phyloP scores from a whole-genome alignment of 2,329 filamentous ascomycete genomes.

The Verticillium dahliae region DNA sequence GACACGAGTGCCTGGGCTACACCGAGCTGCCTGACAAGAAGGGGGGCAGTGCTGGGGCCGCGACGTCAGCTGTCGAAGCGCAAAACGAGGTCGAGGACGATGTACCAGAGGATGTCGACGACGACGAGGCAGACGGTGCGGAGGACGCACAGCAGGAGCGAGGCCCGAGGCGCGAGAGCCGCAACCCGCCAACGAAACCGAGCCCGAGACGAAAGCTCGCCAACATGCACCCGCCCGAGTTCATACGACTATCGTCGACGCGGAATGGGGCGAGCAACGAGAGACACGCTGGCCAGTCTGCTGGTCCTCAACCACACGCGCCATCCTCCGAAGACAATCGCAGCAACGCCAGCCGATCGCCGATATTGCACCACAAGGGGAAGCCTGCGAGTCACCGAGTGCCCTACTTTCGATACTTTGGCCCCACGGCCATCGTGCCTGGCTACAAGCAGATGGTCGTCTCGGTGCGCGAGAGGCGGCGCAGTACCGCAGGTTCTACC shows the following conservation, averaged over 20 bases:
- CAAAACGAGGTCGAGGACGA: not conserved
- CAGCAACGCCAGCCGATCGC: conserved; percentile 34
- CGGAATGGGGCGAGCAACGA: conserved; percentile 3
- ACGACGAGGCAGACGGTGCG: conserved; percentile 26
- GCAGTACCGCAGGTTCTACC: conserved; percentile 51
- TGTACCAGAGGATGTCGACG: conserved; percentile 17
- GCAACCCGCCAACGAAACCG: not conserved
- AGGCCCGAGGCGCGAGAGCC: conserved; percentile 13
- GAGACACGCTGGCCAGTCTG: not conserved
- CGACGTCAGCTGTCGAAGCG: not conserved
- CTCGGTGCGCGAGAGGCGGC: conserved; percentile 60
- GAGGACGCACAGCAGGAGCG: conserved; percentile 21
- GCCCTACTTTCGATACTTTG: conserved; percentile 87
- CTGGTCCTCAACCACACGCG: not conserved
- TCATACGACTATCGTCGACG: conserved; percentile 4
- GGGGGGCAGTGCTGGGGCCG: conserved; percentile 7
- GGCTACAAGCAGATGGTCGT: conserved; percentile 92
- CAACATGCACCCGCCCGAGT: conserved; percentile 4
- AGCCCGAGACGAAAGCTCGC: not conserved
- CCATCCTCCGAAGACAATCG: conserved; percentile 29
- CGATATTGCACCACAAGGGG: conserved; percentile 41
- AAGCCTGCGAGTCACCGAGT: conserved; percentile 84
- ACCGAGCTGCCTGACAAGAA: conserved; percentile 45
- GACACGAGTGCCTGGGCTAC: conserved; percentile 64
- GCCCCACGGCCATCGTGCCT: conserved; percentile 37